Evolutionary conservation across 129 eudicot genomes (phyloP).

Genomic region (Calendula officinalis): DNA sequence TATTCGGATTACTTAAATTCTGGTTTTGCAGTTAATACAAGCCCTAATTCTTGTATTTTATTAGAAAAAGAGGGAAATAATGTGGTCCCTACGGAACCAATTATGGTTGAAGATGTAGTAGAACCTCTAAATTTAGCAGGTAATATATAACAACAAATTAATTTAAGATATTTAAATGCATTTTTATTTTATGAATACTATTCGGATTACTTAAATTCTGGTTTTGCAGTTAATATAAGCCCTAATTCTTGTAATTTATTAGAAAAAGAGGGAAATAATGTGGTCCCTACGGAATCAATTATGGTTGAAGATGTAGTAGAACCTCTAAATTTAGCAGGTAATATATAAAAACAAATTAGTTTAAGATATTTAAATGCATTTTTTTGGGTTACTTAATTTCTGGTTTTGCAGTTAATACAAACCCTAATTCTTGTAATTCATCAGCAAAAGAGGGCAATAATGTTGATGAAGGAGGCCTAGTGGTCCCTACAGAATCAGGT

Average conservation of each 20-base stretch:
- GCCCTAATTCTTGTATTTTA: conserved; percentile 22
- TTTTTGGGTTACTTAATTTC: no score
- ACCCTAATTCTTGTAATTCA: conserved; percentile 22
- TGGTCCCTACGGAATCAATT: no score
- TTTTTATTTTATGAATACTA: conserved; percentile 8
- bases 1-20: background rate
- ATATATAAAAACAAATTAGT: no score
- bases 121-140: conserved; percentile 45
- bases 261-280: background rate
- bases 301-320: no score
- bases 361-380: no score
- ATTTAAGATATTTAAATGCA: conserved; percentile 18
- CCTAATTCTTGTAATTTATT: no score
- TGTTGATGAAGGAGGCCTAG: conserved; percentile 27
- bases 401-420: conserved; percentile 24
- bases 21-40: conserved; percentile 24
- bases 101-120: conserved; percentile 16
- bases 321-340: no score
- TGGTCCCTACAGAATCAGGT: conserved; percentile 22
- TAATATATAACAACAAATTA: conserved; percentile 4
- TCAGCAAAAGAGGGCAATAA: conserved; percentile 19
- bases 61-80: conserved; percentile 19
- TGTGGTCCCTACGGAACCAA: conserved; percentile 28
- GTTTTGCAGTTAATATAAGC: conserved; percentile 33
- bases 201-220: conserved; percentile 20